Base-by-base conservation (phyloP, 768 basidiomycete species). In the Trametopsis cervina region DNA sequence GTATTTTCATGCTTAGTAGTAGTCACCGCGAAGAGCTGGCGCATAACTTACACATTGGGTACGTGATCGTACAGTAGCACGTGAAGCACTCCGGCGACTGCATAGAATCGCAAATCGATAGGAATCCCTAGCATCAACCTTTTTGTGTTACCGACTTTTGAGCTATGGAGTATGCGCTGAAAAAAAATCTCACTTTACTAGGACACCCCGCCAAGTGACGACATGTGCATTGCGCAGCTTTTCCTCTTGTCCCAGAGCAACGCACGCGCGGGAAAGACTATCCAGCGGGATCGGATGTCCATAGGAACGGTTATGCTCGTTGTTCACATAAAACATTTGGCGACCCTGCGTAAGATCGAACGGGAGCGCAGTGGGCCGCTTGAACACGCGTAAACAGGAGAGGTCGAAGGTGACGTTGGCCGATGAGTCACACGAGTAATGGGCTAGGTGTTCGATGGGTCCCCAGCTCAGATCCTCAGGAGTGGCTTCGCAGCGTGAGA, bases 141-240 rank as follows among this genome's bases (percentile, higher is more conserved):
- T n/a, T n/a, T n/a, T n/a, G n/a, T n/a, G n/a, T n/a, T n/a, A n/a
- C n/a, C n/a, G n/a, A n/a, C n/a, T n/a, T n/a, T n/a, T n/a, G n/a
- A n/a, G n/a, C n/a, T n/a, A n/a, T n/a, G n/a, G n/a, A n/a, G n/a
- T n/a, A n/a, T n/a, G n/a, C n/a, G n/a, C n/a, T n/a, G n/a, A n/a
- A n/a, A n/a, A n/a, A n/a, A n/a, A n/a, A n/a, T n/a, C n/a, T n/a
- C n/a, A n/a, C n/a, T n/a, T n/a, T n/a, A n/a, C n/a, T n/a, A n/a
- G n/a, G n/a, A 50, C n/a, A 5, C 49, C 49, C 22, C 49, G 3
- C 49, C 49, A 50, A 26, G 49, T 50, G 18, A 50, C 42, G 21
- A 50, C 43, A 29, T 44, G 10, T 4, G 49, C 49, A 2, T 36
- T 24, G 5, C 26, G 26, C 20, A 50, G 12, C 17, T 33, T 5